Conservation (phyloP, 352 stramenopile genomes). For the Phytopythium aichiense region DNA sequence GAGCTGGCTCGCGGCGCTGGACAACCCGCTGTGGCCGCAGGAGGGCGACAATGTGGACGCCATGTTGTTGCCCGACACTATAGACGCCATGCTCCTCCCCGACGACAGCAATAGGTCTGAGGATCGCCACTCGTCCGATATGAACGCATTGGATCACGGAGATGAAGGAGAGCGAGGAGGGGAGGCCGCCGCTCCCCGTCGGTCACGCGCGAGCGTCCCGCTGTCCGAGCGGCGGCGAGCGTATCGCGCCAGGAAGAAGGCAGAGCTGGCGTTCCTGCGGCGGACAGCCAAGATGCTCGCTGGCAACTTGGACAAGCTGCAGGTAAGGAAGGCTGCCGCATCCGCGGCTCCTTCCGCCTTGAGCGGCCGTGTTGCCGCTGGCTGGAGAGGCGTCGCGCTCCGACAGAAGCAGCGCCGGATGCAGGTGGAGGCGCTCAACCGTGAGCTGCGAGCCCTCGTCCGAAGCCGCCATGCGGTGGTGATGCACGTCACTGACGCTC, state of each 20-base stretch:
- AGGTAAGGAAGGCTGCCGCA: too few relatives aligned
- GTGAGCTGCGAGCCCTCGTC: not conserved
- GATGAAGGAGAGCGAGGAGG: too few relatives aligned
- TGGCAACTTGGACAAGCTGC: not conserved
- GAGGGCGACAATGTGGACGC: too few relatives aligned
- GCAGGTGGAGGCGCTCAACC: not conserved
- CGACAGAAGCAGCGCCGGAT: constrained; percentile 1
- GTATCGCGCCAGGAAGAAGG: not conserved
- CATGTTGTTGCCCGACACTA: too few relatives aligned
- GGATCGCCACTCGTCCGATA: too few relatives aligned
- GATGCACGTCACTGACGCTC: not conserved
- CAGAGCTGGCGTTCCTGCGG: not conserved
- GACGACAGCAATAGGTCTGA: too few relatives aligned
- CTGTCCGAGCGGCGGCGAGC: not conserved
- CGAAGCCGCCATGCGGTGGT: not conserved
- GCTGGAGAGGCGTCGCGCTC: not conserved
- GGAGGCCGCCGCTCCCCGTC: too few relatives aligned
- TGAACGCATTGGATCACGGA: too few relatives aligned
- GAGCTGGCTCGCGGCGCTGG: not conserved
- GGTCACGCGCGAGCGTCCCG: too few relatives aligned
- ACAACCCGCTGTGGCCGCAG: not conserved
- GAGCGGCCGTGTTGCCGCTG: not conserved
- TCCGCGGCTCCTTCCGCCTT: not conserved
- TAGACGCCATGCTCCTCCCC: too few relatives aligned
- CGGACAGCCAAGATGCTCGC: not conserved